phyloP scores from a whole-genome alignment of 768 basidiomycete species.

The Serendipita sp. region DNA sequence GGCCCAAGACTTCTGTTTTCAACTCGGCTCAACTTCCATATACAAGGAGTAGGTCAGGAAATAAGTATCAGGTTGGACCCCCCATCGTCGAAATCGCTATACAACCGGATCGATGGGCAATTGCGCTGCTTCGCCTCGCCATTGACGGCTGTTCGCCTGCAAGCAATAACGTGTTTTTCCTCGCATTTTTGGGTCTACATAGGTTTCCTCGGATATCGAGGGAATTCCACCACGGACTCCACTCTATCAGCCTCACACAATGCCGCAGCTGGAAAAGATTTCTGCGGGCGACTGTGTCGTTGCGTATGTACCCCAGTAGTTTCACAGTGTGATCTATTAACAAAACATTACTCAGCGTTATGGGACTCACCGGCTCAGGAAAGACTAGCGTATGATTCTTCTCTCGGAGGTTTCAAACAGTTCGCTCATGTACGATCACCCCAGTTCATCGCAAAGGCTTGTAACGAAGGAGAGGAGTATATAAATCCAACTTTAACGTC shows the following conservation, averaged over 20 bases:
- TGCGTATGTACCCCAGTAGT: neutral
- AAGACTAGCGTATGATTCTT: neutral
- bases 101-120: too few species aligned
- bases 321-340: neutral
- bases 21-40: neutral
- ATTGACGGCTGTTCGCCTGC: neutral
- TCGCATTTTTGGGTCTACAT: neutral
- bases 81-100: too few species aligned
- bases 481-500: neutral
- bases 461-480: neutral
- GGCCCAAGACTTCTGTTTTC: neutral
- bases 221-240: neutral
- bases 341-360: neutral
- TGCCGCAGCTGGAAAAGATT: neutral
- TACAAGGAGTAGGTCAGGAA: neutral
- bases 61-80: too few species aligned
- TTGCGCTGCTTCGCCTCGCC: neutral
- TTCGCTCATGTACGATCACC: neutral
- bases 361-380: neutral
- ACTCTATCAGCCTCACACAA: neutral
- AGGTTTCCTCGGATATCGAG: neutral
- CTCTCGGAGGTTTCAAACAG: neutral
- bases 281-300: neutral
- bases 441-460: constrained; percentile 1
- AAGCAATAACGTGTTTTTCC: neutral